These are phyloP conservation scores for Emericellopsis cladophorae DNA, from an alignment of 2,329 filamentous ascomycete genomes.

Conservation along the genomic window DNA sequence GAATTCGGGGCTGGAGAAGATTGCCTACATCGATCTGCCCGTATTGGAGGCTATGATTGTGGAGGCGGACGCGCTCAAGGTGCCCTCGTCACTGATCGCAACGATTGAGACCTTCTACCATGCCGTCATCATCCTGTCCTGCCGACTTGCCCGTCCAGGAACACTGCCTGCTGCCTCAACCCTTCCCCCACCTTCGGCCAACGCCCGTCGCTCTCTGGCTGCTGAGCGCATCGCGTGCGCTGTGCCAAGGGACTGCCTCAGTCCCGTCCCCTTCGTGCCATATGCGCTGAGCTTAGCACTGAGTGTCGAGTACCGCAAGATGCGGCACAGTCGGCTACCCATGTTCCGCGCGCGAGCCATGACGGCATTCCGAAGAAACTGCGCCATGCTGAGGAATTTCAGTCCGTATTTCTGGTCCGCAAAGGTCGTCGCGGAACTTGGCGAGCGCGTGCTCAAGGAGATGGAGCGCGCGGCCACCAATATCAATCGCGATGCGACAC, in stretches of 20 bases:
- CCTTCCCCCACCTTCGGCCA: constrained; percentile 33
- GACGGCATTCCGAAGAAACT: constrained; percentile 39
- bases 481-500: constrained; percentile 21
- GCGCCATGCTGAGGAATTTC: constrained; percentile 36
- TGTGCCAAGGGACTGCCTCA: constrained; percentile 36
- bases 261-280: constrained; percentile 44
- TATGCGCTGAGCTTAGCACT: constrained; percentile 50
- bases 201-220: constrained; percentile 43
- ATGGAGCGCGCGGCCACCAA: constrained; percentile 41
- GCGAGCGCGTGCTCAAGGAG: constrained; percentile 40
- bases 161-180: constrained; percentile 24
- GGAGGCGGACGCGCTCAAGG: constrained; percentile 35
- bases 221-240: constrained; percentile 44
- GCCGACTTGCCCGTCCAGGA: constrained; percentile 33
- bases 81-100: constrained; percentile 34
- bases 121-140: constrained; percentile 49
- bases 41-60: constrained; percentile 46
- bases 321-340: constrained; percentile 46
- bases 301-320: constrained; percentile 50
- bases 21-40: constrained; percentile 37
- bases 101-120: constrained; percentile 53
- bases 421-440: constrained; percentile 38
- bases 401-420: constrained; percentile 47
- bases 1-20: constrained; percentile 25
- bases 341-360: constrained; percentile 46